Percentiles rank a stretch among this genome's conserved stretches.
phyloP scores from a whole-genome alignment of 805 yeast species.

The Starmerella powellii region DNA sequence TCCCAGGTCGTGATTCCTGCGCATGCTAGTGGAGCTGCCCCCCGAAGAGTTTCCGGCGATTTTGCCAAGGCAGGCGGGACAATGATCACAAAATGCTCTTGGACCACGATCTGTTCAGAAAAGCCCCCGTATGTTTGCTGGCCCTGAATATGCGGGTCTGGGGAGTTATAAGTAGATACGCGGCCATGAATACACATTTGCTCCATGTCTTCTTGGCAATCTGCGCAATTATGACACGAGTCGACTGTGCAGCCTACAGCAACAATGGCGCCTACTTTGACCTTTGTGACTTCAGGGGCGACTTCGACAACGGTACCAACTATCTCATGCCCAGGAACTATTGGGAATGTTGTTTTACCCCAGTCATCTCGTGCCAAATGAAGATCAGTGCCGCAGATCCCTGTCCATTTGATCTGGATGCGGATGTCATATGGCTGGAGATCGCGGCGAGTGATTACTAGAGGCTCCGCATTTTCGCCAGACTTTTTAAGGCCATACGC shows the following conservation, averaged over 20 bases:
- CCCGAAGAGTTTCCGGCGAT: conserved; percentile 29
- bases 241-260: conserved; percentile 67
- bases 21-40: conserved; percentile 63
- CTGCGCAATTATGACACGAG: conserved; percentile 49
- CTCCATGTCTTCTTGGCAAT: conserved; percentile 47
- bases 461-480: background rate
- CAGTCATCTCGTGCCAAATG: conserved; percentile 44
- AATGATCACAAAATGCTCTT: conserved; percentile 51
- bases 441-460: conserved; percentile 18
- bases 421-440: conserved; percentile 27
- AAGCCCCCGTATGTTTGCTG: conserved; percentile 43
- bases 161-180: conserved; percentile 42
- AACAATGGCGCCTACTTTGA: conserved; percentile 59
- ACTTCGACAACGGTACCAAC: conserved; percentile 32
- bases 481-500: conserved; percentile 4
- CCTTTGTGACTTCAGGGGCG: conserved; percentile 42
- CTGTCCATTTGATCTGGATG: conserved; percentile 23
- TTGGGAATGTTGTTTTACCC: conserved; percentile 32
- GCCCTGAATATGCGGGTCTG: conserved; percentile 45
- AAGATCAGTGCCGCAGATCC: conserved; percentile 47
- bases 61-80: conserved; percentile 34
- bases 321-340: conserved; percentile 41
- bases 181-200: conserved; percentile 39
- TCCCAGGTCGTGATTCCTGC: conserved; percentile 67
- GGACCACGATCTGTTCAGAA: conserved; percentile 29